Evolutionary conservation across 1,284 basidiomycete genomes (phyloP), one percentile per base, ranked within the genome.

Genomic region (Pisolithus thermaeus): DNA sequence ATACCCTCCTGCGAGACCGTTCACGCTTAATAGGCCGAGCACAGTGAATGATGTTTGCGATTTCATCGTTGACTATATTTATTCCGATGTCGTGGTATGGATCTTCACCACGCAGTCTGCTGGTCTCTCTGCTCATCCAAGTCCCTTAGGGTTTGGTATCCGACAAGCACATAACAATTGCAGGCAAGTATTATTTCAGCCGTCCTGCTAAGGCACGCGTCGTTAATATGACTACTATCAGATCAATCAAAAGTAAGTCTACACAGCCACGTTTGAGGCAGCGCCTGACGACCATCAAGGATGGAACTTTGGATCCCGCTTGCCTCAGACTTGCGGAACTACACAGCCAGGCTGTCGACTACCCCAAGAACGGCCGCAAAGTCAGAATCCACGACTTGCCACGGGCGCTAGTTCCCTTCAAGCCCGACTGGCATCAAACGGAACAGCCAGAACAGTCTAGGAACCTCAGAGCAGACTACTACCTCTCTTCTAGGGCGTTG

Each of bases 61-160:
- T 56, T 93, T 93, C 62, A 75, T 93, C 28, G 80, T 92, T 18
- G 83, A 92, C 58, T 93, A 89, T 54, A 88, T 91, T 60, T 79
- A 87, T 55, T 89, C 87, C 0, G 89, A 92, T 60, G 76, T 88
- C 36, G 66, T 87, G 70, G 86, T 87, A 66, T 27, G 51, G 32
- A 46, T 12, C 1, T 47, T 3, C 20, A 30, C 18, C n/a, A 18
- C 2, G 18, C 49, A 22, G 28, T 37, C 40, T 6, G 16, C 50
- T 30, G 3, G 14, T 12, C 4, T 0, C 27, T 46, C 3, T 7
- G 22, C 28, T 41, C 28, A 18, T 50, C 30, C 4, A 23, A 40
- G 41, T 9, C 37, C 7, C 14, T 1, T 53, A 87, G 87, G 87
- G 85, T 27, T 65, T 88, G 28, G 65, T 84, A 40, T 80, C 83